phyloP scores from a whole-genome alignment of 1,284 basidiomycete genomes.

The Trichosporon sp. region DNA sequence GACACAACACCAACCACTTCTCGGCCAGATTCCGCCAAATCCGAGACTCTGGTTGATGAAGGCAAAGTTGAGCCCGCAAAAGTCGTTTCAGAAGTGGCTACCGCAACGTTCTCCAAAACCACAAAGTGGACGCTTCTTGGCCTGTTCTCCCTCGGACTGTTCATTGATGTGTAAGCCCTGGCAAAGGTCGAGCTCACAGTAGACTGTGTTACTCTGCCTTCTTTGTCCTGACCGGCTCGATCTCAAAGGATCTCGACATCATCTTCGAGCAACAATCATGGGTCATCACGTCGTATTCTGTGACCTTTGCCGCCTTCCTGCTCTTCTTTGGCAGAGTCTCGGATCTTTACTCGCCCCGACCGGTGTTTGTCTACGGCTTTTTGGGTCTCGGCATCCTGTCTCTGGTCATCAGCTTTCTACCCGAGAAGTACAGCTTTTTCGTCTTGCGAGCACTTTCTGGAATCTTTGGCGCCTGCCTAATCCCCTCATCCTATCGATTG shows the following conservation, averaged over 20 bases:
- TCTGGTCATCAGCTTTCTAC: constrained; percentile 46
- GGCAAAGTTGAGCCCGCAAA: background rate
- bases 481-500: constrained; percentile 45
- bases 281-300: constrained; percentile 41
- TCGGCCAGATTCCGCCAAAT: too few relatives aligned
- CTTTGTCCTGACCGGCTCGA: constrained; percentile 35
- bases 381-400: constrained; percentile 40
- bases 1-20: too few relatives aligned
- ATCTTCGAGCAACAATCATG: constrained; percentile 38
- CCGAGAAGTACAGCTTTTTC: constrained; percentile 47
- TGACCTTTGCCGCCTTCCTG: constrained; percentile 43
- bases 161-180: constrained; percentile 37
- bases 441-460: constrained; percentile 46
- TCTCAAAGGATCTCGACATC: constrained; percentile 36
- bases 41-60: too few relatives aligned
- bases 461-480: constrained; percentile 41
- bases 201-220: constrained; percentile 31
- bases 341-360: constrained; percentile 43
- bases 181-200: too few relatives aligned
- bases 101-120: constrained; percentile 21
- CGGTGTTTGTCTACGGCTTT: constrained; percentile 40
- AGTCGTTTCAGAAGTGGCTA: too few relatives aligned
- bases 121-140: constrained; percentile 40
- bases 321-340: constrained; percentile 44
- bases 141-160: constrained; percentile 35